These are phyloP conservation scores for Cladosporium sp. DNA, from an alignment of 2,329 filamentous ascomycete species.

Conservation along the genomic window DNA sequence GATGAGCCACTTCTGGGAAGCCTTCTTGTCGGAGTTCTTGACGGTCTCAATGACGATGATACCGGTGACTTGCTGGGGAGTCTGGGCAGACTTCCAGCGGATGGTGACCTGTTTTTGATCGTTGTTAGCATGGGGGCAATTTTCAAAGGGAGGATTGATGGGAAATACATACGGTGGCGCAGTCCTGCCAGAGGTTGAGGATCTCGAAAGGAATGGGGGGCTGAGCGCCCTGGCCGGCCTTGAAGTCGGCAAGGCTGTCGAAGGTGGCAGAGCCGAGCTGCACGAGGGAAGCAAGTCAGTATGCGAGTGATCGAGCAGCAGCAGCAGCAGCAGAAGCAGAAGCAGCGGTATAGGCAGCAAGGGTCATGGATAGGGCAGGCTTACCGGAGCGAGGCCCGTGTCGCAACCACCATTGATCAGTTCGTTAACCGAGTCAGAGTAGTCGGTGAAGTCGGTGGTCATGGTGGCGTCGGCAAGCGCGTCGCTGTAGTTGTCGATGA, in stretches of 20 bases:
- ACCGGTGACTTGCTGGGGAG: constrained; percentile 25
- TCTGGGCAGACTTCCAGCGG: constrained; percentile 26
- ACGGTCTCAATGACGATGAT: constrained; percentile 29
- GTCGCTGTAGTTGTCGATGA: constrained; percentile 30
- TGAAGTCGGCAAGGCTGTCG: constrained; percentile 22
- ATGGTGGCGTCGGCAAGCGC: constrained; percentile 24
- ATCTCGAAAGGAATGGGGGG: constrained; percentile 29
- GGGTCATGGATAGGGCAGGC: not conserved
- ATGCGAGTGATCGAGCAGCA: constrained; percentile 5
- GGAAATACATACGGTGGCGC: constrained; percentile 22
- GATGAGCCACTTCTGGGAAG: constrained; percentile 27
- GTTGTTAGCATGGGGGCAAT: not conserved
- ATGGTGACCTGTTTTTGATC: constrained; percentile 22
- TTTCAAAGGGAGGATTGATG: not conserved
- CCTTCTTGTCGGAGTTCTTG: constrained; percentile 12
- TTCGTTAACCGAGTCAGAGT: constrained; percentile 32
- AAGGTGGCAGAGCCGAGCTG: constrained; percentile 27
- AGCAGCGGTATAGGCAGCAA: not conserved
- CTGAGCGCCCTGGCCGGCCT: constrained; percentile 25
- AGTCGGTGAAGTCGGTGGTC: constrained; percentile 30
- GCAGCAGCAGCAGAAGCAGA: not conserved
- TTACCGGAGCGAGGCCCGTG: constrained; percentile 21
- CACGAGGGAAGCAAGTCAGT: constrained; percentile 1
- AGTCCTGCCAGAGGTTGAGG: constrained; percentile 30
- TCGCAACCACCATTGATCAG: constrained; percentile 31